Evolutionary conservation across 148 eudicot genomes (phyloP), one percentile per base, ranked within the genome.

Genomic region (Camellia lanceoleosa): DNA sequence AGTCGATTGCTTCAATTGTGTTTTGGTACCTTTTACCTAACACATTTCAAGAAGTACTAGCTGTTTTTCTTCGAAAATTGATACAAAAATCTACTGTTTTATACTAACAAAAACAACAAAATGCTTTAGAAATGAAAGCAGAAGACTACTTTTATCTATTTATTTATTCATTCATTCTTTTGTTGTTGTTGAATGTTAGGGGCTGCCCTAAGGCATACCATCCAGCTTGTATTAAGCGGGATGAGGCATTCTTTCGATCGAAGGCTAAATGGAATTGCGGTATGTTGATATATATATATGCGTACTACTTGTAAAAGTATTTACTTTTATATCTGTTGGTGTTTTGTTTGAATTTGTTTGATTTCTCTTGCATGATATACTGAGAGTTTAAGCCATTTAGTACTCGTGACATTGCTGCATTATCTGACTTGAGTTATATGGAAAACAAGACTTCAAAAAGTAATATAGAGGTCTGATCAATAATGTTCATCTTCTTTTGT

Each of bases 191-290:
- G 4, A 30, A 47, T 80, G 52, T 70, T 58, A 89, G 92, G 94
- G 97, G 90, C 20, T 94, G 98, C 84, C 97, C 98, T 0, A 94
- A 94, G 91, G 98, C 98, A 47, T 94, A 94, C 74, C 98, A 94
- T 86, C 92, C 98, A 1, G 89, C 98, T 73, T 94, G 98, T 82
- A 89, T 94, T 30, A 94, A 94, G 80, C 90, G 98, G 43, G 97
- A 94, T 71, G 98, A 94, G 78, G 84, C 94, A 41, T 94, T 92
- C 80, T 94, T 94, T 47, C 86, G 83, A 44, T 87, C 87, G 0
- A 86, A 81, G 77, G 87, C 91, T 14, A 86, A 87, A 61, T 94
- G 98, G 98, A 88, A 87, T 56, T 94, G 98, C 41, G 98, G 98
- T 94, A 43, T 68, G 23, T 59, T 43, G 60, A 16, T 41, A 6